Percentiles rank a stretch among this genome's conserved stretches.
phyloP scores from a whole-genome alignment of 805 yeast genomes.

The Clavispora asparagi region DNA sequence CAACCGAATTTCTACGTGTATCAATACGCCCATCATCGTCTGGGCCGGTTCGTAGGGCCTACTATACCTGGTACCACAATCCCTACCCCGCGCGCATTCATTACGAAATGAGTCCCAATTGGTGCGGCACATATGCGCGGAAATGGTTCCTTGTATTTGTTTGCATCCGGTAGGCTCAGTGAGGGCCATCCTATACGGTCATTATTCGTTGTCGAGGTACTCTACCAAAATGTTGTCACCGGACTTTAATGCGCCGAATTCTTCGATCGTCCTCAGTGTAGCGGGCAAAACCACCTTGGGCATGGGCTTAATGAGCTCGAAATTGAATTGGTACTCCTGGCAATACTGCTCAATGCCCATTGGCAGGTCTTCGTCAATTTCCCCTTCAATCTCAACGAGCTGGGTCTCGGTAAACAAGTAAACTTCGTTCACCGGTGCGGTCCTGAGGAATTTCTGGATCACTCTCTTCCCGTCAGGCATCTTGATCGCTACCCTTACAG shows the following conservation, averaged over 20 bases:
- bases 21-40: no score
- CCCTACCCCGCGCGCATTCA: neutral
- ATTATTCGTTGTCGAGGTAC: constrained; percentile 12
- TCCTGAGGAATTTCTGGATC: constrained; percentile 38
- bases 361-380: constrained; percentile 5
- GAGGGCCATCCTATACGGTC: neutral
- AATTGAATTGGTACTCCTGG: constrained; percentile 23
- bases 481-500: constrained; percentile 45
- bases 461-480: constrained; percentile 49
- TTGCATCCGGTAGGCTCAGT: neutral
- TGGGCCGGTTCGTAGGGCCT: no score
- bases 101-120: neutral
- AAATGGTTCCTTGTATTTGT: neutral
- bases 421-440: constrained; percentile 40
- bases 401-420: constrained; percentile 47
- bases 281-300: constrained; percentile 28
- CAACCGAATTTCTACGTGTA: no score
- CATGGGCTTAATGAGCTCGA: constrained; percentile 38
- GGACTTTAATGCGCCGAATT: constrained; percentile 21
- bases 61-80: no score
- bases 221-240: constrained; percentile 39
- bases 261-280: constrained; percentile 8
- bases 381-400: constrained; percentile 18
- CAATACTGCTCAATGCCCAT: constrained; percentile 17
- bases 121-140: neutral